Conservation (phyloP, 2,329 filamentous ascomycete species). For the Cordyceps cicadae region DNA sequence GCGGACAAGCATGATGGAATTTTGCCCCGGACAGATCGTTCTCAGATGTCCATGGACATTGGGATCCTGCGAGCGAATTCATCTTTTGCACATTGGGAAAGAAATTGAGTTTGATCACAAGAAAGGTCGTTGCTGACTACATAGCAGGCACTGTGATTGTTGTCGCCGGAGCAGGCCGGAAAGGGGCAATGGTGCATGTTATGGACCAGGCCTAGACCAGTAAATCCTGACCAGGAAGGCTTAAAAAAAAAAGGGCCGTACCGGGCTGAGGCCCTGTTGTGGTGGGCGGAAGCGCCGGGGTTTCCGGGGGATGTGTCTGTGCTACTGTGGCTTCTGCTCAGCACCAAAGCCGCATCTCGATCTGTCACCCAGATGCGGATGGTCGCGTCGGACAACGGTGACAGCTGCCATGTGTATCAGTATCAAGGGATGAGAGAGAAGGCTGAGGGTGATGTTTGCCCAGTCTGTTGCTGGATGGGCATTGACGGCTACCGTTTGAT, state of each 20-base stretch:
- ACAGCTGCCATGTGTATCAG: neutral
- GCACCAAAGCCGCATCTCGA: neutral
- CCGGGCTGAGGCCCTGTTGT: neutral
- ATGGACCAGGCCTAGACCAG: constrained; percentile 2
- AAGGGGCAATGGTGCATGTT: neutral
- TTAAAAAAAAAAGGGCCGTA: neutral
- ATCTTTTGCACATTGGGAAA: neutral
- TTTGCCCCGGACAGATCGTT: constrained; percentile 1
- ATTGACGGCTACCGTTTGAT: neutral
- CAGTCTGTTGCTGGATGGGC: neutral
- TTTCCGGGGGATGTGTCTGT: neutral
- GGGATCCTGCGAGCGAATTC: neutral
- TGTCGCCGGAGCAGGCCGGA: neutral
- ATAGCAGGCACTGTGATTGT: neutral
- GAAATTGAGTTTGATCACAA: neutral
- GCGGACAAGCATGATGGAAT: neutral
- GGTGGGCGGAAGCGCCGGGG: neutral
- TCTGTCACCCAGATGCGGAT: neutral
- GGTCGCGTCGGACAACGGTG: neutral
- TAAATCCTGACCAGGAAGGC: neutral
- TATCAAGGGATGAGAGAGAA: neutral
- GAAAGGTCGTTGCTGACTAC: neutral
- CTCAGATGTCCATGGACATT: neutral
- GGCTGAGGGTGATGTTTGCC: neutral
- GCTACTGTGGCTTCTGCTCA: neutral